Evolutionary conservation across 345 rosid genomes (phyloP), one percentile per base, ranked within the genome.

Genomic region (Heritiera fomes): DNA sequence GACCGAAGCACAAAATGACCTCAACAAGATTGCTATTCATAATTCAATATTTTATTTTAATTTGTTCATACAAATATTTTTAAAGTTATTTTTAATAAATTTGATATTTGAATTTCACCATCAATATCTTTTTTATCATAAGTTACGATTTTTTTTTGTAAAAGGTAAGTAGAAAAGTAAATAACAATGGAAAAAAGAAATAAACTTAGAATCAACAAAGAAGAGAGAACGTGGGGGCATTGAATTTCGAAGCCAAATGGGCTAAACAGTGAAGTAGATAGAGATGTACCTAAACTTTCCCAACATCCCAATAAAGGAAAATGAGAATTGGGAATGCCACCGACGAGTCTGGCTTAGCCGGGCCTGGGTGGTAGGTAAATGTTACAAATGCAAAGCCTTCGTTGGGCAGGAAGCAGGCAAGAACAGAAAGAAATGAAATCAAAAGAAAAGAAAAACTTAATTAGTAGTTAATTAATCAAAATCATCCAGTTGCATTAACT

Each of bases 401-500:
- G 3, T 12, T 23, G 34, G 0, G 23, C 8, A 43, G 18, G 56
- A 6, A 14, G 7, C 9, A 1, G 28, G 30, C 64, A 8, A 8
- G 4, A 10, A 20, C 5, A 23, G 5, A 47, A 47, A 47, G 6
- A 52, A 4, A 15, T 0, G 14, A 47, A 47, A 11, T 1, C 4
- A 15, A 70, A 14, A 15, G 0, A 52, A 47, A 47, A 12, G 0
- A 17, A 17, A 70, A 70, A 60, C 38, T 61, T 32, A 14, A 30
- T 72, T 53, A 60, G 55, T 75, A 75, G 67, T 47, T 61, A 59
- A 60, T 8, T 49, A 52, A 71, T 71, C 75, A 9, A 50, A 52
- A 15, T 28, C 68, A 75, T 17, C 65, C 34, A 43, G 62, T 40
- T 74, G 14, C 76, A 20, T 76, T 45, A 77, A 18, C 80, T 81